phyloP scores from a whole-genome alignment of 2,329 filamentous ascomycete species.

The Drechslerella stenobrocha region DNA sequence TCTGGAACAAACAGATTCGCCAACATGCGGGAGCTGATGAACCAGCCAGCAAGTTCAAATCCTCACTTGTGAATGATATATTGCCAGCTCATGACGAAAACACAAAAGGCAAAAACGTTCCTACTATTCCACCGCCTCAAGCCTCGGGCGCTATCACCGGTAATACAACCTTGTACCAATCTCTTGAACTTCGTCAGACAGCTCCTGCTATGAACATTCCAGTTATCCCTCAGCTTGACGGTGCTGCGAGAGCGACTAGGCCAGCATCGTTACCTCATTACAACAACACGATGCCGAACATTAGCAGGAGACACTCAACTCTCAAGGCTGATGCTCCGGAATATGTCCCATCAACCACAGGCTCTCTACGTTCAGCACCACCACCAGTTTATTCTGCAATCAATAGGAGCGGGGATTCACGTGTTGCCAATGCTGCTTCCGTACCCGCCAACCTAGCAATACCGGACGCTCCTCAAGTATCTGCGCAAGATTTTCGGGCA shows the following conservation, averaged over 20 bases:
- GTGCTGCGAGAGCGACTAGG: conserved; percentile 35
- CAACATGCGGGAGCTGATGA: conserved; percentile 31
- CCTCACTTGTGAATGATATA: conserved; percentile 37
- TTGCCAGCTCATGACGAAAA: conserved; percentile 20
- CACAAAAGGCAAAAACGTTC: conserved; percentile 32
- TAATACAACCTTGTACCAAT: conserved; percentile 47
- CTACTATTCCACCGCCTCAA: conserved; percentile 18
- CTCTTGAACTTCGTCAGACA: conserved; percentile 13
- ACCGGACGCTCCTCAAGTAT: neutral
- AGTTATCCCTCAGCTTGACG: neutral
- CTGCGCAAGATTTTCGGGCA: conserved; percentile 1
- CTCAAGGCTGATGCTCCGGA: conserved; percentile 57
- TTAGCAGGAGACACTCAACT: conserved; percentile 47
- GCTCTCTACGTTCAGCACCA: conserved; percentile 6
- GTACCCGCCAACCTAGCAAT: neutral
- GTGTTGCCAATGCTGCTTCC: neutral
- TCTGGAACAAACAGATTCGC: conserved; percentile 67
- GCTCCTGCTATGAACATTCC: neutral
- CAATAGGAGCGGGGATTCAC: conserved; percentile 7
- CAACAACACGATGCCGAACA: conserved; percentile 17
- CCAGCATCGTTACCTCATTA: conserved; percentile 37
- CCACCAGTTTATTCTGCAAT: conserved; percentile 28
- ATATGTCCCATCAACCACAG: conserved; percentile 54
- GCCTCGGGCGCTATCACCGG: neutral
- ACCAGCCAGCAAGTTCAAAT: conserved; percentile 13